These are phyloP conservation scores for Schizopora paradoxa DNA, from an alignment of 1,284 basidiomycete genomes.

Conservation along the genomic window DNA sequence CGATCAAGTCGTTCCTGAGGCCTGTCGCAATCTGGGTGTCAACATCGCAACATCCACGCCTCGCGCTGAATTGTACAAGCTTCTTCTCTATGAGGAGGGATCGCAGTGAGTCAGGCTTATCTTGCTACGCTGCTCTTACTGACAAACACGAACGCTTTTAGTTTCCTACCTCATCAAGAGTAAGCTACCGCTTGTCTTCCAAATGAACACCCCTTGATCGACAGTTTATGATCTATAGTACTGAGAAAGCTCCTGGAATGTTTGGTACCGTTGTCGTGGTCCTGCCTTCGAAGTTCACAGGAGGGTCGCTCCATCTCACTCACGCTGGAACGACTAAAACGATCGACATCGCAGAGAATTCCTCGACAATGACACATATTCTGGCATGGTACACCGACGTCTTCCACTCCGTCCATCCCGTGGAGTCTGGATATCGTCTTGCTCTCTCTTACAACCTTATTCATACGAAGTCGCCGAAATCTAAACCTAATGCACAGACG, in stretches of 20 bases:
- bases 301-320: conserved; percentile 37
- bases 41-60: conserved; percentile 22
- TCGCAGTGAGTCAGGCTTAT: conserved; percentile 34
- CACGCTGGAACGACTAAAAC: conserved; percentile 29
- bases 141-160: not conserved
- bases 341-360: conserved; percentile 30
- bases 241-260: conserved; percentile 37
- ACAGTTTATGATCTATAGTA: conserved; percentile 24
- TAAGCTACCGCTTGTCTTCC: conserved; percentile 19
- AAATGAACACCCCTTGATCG: not conserved
- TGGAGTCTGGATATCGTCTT: conserved; percentile 40
- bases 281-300: conserved; percentile 38
- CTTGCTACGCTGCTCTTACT: not conserved
- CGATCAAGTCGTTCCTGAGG: conserved; percentile 25
- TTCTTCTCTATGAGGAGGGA: conserved; percentile 40
- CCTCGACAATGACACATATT: conserved; percentile 30
- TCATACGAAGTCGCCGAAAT: conserved; percentile 9
- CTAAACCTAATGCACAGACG: conserved; percentile 21
- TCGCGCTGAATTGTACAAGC: conserved; percentile 38
- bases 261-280: conserved; percentile 42
- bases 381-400: conserved; percentile 48
- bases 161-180: conserved; percentile 29
- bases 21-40: conserved; percentile 34
- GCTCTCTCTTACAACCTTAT: conserved; percentile 41
- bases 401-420: conserved; percentile 38